These are phyloP conservation scores for Magnaporthiopsis poae DNA, from an alignment of 2,329 filamentous ascomycete genomes.

Conservation along the genomic window DNA sequence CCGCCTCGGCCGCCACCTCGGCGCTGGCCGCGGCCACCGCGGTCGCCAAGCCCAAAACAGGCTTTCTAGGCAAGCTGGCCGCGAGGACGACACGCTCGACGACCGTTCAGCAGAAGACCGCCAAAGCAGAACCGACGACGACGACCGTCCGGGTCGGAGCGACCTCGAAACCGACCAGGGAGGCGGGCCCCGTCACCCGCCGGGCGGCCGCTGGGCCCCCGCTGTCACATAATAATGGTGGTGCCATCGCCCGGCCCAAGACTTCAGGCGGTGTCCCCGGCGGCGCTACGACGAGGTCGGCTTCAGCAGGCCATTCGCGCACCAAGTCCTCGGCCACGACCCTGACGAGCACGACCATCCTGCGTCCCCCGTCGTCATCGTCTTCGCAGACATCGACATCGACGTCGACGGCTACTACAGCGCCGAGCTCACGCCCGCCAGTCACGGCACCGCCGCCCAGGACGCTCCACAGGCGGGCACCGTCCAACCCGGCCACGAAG, in stretches of 20 bases:
- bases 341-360: conserved; percentile 27
- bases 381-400: conserved; percentile 16
- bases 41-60: conserved; percentile 1
- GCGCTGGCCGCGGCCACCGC: conserved; percentile 1
- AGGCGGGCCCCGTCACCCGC: not conserved
- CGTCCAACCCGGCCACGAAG: conserved; percentile 8
- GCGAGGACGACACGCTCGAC: not conserved
- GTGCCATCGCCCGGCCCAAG: conserved; percentile 17
- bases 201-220: conserved; percentile 9
- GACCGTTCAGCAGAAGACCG: not conserved
- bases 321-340: conserved; percentile 32
- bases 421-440: conserved; percentile 13
- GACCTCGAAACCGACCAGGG: not conserved
- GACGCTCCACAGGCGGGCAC: conserved; percentile 12
- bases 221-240: conserved; percentile 9
- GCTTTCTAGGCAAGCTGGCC: conserved; percentile 5
- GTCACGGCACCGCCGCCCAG: conserved; percentile 7
- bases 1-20: conserved; percentile 11
- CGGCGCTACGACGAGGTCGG: conserved; percentile 11
- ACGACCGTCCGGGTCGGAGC: too few relatives aligned
- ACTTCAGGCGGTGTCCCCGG: conserved; percentile 19
- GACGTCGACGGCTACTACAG: conserved; percentile 8
- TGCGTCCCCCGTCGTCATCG: conserved; percentile 26
- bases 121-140: not conserved
- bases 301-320: conserved; percentile 23